Conservation (phyloP, 192 early-diverging fungal genomes). For the Globomyces pollinis-pini region DNA sequence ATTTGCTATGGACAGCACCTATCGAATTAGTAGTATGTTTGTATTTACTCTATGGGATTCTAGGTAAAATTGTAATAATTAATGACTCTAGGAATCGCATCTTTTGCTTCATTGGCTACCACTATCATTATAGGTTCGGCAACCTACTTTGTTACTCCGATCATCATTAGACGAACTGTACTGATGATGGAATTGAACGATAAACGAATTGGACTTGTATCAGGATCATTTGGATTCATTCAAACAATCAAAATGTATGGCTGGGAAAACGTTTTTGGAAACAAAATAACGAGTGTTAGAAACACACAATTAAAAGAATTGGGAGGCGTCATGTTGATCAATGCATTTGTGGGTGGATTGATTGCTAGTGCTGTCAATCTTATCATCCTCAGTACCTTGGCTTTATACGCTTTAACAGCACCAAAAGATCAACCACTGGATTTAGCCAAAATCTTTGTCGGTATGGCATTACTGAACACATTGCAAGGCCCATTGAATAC, state of each 20-base stretch:
- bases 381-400: background rate
- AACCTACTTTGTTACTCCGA: no score
- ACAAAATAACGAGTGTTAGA: background rate
- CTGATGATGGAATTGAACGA: background rate
- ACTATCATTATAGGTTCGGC: no score
- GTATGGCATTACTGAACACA: background rate
- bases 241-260: slow-evolving; percentile 1
- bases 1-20: background rate
- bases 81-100: no score
- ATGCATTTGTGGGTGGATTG: background rate
- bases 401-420: background rate
- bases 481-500: background rate
- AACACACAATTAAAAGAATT: background rate
- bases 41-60: no score
- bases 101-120: no score
- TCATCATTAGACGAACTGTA: no score
- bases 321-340: background rate
- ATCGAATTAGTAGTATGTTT: background rate
- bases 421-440: background rate
- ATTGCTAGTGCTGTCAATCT: background rate
- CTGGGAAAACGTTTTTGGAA: background rate
- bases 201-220: background rate
- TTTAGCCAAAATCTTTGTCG: background rate
- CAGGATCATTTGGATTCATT: background rate
- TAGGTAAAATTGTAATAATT: no score